Base-by-base conservation (phyloP, 1,284 basidiomycete genomes). In the Inonotus hispidus region DNA sequence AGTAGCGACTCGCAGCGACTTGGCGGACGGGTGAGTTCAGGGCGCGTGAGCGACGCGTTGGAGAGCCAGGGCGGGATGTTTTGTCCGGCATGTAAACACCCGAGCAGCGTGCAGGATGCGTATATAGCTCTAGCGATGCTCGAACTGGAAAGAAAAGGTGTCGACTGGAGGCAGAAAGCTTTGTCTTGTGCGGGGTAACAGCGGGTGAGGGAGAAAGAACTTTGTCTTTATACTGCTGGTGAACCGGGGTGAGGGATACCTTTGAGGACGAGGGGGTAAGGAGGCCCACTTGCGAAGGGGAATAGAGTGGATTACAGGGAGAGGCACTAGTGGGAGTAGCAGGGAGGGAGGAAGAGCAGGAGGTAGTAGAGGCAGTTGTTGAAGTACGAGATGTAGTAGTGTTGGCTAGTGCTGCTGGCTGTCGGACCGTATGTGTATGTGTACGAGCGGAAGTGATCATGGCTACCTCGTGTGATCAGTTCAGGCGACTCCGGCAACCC, bases 361-460 rank as follows among this genome's bases (percentile, higher is more conserved):
- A 43, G 29, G 59, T 55, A 32, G 60, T 25, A 39, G 43, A n/a
- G n/a, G n/a, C n/a, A n/a, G n/a, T n/a, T n/a, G n/a, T n/a, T n/a
- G n/a, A n/a, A n/a, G n/a, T n/a, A n/a, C n/a, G n/a, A n/a, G n/a
- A n/a, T n/a, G n/a, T 43, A 35, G n/a, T 37, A 35, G 27, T 60
- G 38, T 19, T 14, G 41, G 6, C 16, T 27, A 21, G n/a, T n/a
- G n/a, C n/a, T n/a, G n/a, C 94, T 0, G 95, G 95, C 69, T 98
- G 95, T 29, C 50, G 25, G 21, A 21, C 46, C 11, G 32, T 23
- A 56, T 10, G 50, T n/a, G n/a, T n/a, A n/a, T n/a, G n/a, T n/a
- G n/a, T n/a, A 50, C 50, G 55, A 43, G 45, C 53, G 45, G 32
- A 56, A 55, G 54, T 21, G 56, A 46, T 41, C 50, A 53, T 52